Evolutionary conservation across 1,284 basidiomycete genomes (phyloP).

Genomic region (Rhodotorula sp.): DNA sequence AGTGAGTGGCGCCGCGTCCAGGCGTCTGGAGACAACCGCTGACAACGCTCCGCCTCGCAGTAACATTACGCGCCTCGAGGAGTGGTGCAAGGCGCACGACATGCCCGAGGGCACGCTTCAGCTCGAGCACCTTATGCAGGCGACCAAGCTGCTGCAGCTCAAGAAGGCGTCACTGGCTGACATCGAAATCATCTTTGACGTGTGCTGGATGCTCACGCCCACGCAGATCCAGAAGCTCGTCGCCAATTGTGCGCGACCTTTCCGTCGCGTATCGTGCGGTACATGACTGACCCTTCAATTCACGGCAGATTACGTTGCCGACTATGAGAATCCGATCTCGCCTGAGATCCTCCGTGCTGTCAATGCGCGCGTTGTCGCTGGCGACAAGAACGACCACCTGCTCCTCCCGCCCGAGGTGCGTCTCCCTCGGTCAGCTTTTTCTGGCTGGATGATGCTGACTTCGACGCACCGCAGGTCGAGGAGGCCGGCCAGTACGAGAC

Average conservation of each 20-base stretch:
- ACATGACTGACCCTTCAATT: constrained; percentile 58
- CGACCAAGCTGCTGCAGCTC: constrained; percentile 94
- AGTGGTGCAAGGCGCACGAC: constrained; percentile 63
- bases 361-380: constrained; percentile 85
- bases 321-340: constrained; percentile 96
- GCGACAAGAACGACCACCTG: constrained; percentile 92
- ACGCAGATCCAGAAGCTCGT: constrained; percentile 83
- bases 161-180: constrained; percentile 89
- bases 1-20: constrained; percentile 50
- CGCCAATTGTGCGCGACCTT: constrained; percentile 25
- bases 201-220: constrained; percentile 99
- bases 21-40: not conserved
- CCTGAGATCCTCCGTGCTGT: constrained; percentile 96
- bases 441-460: not conserved
- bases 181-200: constrained; percentile 89
- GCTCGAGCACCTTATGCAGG: constrained; percentile 98
- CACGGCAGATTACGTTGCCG: constrained; percentile 96
- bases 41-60: constrained; percentile 4
- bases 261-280: not conserved
- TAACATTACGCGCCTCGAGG: constrained; percentile 92
- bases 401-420: constrained; percentile 75
- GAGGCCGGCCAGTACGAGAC: constrained; percentile 90
- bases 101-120: constrained; percentile 99
- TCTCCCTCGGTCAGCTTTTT: not conserved
- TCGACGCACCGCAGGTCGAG: constrained; percentile 57